phyloP scores from a whole-genome alignment of 805 yeast genomes.

The Ogataea saltuana region DNA sequence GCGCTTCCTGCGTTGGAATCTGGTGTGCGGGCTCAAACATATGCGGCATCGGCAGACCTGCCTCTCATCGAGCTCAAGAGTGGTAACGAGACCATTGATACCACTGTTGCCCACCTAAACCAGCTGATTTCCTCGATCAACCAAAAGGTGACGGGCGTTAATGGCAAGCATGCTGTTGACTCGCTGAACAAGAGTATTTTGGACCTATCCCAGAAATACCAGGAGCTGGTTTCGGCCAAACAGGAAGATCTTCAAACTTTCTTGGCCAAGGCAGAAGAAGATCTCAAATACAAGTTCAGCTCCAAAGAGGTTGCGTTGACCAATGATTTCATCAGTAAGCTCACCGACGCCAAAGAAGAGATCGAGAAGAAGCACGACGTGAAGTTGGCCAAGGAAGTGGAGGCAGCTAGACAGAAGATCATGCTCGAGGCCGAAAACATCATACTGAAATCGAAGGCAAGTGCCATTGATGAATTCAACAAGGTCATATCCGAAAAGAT shows the following conservation, averaged over 20 bases:
- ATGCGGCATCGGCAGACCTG: constrained; percentile 19
- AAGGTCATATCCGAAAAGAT: constrained; percentile 57
- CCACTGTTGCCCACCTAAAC: constrained; percentile 38
- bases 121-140: constrained; percentile 35
- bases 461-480: constrained; percentile 68
- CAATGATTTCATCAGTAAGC: constrained; percentile 58
- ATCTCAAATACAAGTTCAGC: constrained; percentile 33
- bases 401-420: constrained; percentile 64
- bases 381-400: constrained; percentile 63
- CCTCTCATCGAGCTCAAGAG: constrained; percentile 36
- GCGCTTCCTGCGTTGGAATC: constrained; percentile 10
- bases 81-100: constrained; percentile 37
- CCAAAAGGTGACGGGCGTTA: constrained; percentile 21
- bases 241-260: constrained; percentile 23
- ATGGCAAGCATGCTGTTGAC: constrained; percentile 26
- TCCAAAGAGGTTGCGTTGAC: constrained; percentile 51
- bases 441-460: constrained; percentile 63
- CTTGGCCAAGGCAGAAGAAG: constrained; percentile 33
- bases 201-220: constrained; percentile 26
- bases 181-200: constrained; percentile 24
- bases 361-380: constrained; percentile 60
- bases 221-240: constrained; percentile 22
- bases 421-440: constrained; percentile 73
- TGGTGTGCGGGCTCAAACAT: not conserved
- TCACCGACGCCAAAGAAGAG: constrained; percentile 58